Base-by-base conservation (phyloP, 2,329 filamentous ascomycete genomes). In the Orbilia javanica region DNA sequence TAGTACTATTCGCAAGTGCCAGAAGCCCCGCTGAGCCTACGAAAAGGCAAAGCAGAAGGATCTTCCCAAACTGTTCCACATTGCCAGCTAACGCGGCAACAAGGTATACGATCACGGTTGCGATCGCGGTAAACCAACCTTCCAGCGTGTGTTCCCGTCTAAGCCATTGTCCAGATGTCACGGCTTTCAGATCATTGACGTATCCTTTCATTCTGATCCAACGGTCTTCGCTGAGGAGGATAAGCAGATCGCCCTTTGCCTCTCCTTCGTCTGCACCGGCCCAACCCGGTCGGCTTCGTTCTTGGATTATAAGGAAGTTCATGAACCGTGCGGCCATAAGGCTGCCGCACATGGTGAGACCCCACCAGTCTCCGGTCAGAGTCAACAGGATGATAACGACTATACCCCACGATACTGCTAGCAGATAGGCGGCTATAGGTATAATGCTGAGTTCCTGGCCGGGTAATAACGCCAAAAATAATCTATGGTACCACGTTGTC, bases 111-210 rank as follows among this genome's bases (percentile, higher is more conserved):
- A 89, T 84, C 55, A 90, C 80, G 79, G 89, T 90, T 8, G 88
- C 86, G 0, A 84, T 81, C 0, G 88, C 87, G 77, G 87, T 86
- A 65, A 88, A 82, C 80, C 87, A 88, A 31, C 86, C 85, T 79
- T 90, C 87, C 1, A 86, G 55, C 27, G 84, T 83, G 0, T 87
- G 88, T 82, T 87, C 86, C 44, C 86, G 84, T 10, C 86, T 84
- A 53, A 91, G 82, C 89, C 89, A 91, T 29, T 85, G 81, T 2
- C 87, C 86, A 2, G 87, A 86, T 0, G 89, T 90, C 46, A 90
- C 85, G 31, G 89, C 88, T 71, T 88, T 88, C 5, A 91, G 84
- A 81, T 90, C 89, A 34, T 87, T 85, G 6, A 87, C 84, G 3
- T 84, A 81, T 3, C 89, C 90, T 29, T 86, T 85, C 48, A 91